Base-by-base conservation (phyloP, 495 filamentous ascomycete genomes). In the Astrothelium macrocarpum region DNA sequence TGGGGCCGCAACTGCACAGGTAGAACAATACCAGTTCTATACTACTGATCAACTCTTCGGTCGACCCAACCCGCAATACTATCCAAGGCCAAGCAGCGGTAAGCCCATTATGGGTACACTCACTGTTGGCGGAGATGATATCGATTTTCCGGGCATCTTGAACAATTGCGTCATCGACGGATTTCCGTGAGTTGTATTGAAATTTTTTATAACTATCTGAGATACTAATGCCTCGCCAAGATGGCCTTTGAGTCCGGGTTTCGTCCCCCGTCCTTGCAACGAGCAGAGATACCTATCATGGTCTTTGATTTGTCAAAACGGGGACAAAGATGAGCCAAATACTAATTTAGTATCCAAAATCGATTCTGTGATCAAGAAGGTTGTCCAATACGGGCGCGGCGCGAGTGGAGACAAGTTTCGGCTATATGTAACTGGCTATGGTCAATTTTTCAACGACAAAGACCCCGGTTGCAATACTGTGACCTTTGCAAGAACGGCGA, bases 291-390 rank as follows among this genome's bases (percentile, higher is more conserved):
- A 49, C n/a, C 43, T 49, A 49, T 49, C 43, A 20, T 49, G 43
- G 43, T 49, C 43, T 49, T 49, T 49, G 43, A 49, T 49, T 49
- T 49, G 43, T 49, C 43, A 49, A 49, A n/a, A 49, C n/a, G 43
- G 43, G 43, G 43, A 49, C n/a, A 49, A 49, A 49, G 7, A 49
- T n/a, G 23, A 10, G 43, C 43, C 43, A 49, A 49, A 49, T n/a
- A 49, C 43, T 49, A n/a, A 49, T 49, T 49, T 49, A n/a, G 18
- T 49, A 49, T 49, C 43, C 43, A 49, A 49, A 20, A 49, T 49
- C 43, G 43, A 49, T 20, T 49, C 43, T 3, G 43, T 49, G 9
- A 49, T 49, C 43, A 49, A 49, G 43, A 49, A 49, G 43, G 23
- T 49, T n/a, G 18, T 49, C n/a, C 43, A 49, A 49, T 49, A 49